Evolutionary conservation across 306 rosid species (phyloP).

Genomic region (Dalbergia oliveri): DNA sequence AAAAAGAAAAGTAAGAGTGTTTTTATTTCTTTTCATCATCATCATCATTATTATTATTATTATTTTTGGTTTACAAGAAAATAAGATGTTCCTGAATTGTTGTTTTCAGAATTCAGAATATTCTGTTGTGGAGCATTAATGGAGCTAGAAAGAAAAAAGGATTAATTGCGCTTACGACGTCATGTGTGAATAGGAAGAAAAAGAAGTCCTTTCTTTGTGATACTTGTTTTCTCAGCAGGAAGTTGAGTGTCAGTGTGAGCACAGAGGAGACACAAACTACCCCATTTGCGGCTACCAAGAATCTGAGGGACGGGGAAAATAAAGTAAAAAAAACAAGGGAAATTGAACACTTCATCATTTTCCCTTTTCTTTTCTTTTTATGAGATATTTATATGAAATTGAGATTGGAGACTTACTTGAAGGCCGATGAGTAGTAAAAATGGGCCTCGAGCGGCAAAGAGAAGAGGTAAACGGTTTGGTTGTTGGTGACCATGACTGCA

Average conservation of each 20-base stretch:
- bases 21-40: not conserved
- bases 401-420: constrained; percentile 52
- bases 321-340: too few relatives aligned
- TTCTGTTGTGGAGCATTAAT: not conserved
- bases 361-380: too few relatives aligned
- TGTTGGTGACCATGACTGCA: constrained; percentile 58
- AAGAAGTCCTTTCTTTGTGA: constrained; percentile 23
- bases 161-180: constrained; percentile 51
- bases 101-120: not conserved
- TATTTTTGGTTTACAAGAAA: not conserved
- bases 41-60: too few relatives aligned
- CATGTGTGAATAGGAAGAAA: constrained; percentile 61
- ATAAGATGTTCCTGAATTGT: not conserved
- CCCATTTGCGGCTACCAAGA: constrained; percentile 64
- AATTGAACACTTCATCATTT: too few relatives aligned
- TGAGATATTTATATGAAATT: not conserved
- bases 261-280: constrained; percentile 57
- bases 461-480: constrained; percentile 61
- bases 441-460: constrained; percentile 55
- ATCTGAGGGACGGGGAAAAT: constrained; percentile 47
- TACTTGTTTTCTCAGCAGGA: constrained; percentile 40
- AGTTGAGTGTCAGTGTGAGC: constrained; percentile 47
- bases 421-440: constrained; percentile 64
- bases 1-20: not conserved
- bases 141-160: not conserved